Base-by-base conservation (phyloP, 495 filamentous ascomycete species). In the Trichoderma parareesei region DNA sequence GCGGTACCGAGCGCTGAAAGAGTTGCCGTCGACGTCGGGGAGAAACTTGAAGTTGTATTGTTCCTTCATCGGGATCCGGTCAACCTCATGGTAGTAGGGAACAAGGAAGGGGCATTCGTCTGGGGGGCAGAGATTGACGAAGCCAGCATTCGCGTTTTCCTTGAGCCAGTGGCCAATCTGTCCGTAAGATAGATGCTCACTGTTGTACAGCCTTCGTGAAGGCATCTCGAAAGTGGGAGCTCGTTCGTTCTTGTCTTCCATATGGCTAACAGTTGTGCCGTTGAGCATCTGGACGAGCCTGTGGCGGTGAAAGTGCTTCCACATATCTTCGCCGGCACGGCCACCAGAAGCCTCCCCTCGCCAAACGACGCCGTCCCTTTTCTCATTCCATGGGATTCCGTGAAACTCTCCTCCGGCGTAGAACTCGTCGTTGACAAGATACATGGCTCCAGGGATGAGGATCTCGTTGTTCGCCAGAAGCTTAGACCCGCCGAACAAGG, bases 401-500 rank as follows among this genome's bases (percentile, higher is more conserved):
- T 80, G 77, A 10, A 72, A 68, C 38, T 74, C 70, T 63, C 81
- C 80, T 62, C 84, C 84, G 10, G 78, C 77, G 75, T 89, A 91
- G 48, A 65, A 66, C 13, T 63, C 70, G 63, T 90, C 81, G 8
- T 86, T 76, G 61, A 83, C 82, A 77, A 86, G 88, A 73, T 92
- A 91, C 85, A 89, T 89, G 62, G 89, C 84, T 0, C 87, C 84
- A 1, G 90, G 90, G 64, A 94, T 84, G 33, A 93, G 80, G 66
- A 93, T 89, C 65, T 93, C 90, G 72, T 90, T 92, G 75, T 92
- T 93, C 62, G 88, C 83, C 46, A 83, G 81, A 59, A 92, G 78
- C 72, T 94, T 93, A 70, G 83, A 88, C 61, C 88, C 89, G 61
- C 88, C 84, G 69, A 94, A 93, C 18, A 92, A 72, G 0, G 90